These are phyloP conservation scores for Apophysomyces ossiformis DNA, from an alignment of 371 early-diverging fungal species.

Conservation along the genomic window DNA sequence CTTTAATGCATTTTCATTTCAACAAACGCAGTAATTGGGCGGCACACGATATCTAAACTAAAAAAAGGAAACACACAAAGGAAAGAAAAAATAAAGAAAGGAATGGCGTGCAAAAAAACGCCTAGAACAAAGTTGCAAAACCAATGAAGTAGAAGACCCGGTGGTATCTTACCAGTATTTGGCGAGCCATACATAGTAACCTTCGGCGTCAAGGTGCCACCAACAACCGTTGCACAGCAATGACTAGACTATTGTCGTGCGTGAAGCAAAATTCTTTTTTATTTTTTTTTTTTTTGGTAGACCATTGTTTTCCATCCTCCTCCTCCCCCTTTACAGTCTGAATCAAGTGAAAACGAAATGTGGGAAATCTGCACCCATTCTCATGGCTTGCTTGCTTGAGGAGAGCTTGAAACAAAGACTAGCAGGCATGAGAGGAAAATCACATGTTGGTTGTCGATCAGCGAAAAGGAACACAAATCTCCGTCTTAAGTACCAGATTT, in stretches of 20 bases:
- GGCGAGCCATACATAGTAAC: background rate
- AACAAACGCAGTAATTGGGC: background rate
- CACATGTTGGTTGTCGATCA: conserved; percentile 6
- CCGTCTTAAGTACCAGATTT: background rate
- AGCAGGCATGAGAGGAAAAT: background rate
- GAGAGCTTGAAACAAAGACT: background rate
- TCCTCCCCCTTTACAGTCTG: no score
- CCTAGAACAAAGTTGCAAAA: conserved; percentile 10
- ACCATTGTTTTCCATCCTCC: no score
- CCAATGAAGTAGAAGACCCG: conserved; percentile 4
- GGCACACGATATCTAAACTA: conserved; percentile 6
- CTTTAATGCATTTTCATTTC: conserved; percentile 11
- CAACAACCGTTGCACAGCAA: conserved; percentile 4
- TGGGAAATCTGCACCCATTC: background rate
- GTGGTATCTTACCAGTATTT: background rate
- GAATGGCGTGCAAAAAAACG: conserved; percentile 10
- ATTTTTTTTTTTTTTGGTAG: no score
- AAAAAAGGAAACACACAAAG: conserved; percentile 6
- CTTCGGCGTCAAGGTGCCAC: conserved; percentile 4
- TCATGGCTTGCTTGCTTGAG: background rate
- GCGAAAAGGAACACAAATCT: background rate
- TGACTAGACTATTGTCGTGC: background rate
- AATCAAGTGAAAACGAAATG: background rate
- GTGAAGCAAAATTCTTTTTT: background rate
- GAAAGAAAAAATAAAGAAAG: conserved; percentile 1